Conservation (phyloP, 495 filamentous ascomycete genomes). For the Letharia lupina region DNA sequence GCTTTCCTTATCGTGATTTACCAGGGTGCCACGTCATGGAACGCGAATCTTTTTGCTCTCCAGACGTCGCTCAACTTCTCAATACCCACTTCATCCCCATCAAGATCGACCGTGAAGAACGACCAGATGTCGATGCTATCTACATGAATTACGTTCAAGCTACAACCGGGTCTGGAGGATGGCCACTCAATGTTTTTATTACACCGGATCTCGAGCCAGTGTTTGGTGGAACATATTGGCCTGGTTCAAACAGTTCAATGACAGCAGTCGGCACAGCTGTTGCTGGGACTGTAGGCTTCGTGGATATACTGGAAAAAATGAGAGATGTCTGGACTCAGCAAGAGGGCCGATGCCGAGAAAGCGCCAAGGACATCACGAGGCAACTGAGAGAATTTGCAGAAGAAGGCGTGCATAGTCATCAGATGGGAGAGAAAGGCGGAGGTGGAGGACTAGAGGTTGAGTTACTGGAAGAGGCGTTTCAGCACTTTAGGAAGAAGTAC, state of each 20-base stretch:
- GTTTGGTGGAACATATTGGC: constrained; percentile 96
- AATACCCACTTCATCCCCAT: constrained; percentile 88
- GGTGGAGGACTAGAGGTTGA: constrained; percentile 77
- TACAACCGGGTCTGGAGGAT: constrained; percentile 84
- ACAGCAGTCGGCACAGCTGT: constrained; percentile 27
- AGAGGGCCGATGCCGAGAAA: constrained; percentile 67
- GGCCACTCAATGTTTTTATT: constrained; percentile 94
- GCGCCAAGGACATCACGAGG: constrained; percentile 70
- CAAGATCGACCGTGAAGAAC: constrained; percentile 89
- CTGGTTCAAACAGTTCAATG: constrained; percentile 57
- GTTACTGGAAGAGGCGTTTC: constrained; percentile 80
- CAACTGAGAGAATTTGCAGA: constrained; percentile 80
- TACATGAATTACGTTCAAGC: constrained; percentile 99
- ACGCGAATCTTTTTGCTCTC: constrained; percentile 82
- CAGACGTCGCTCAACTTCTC: constrained; percentile 68
- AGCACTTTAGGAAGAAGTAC: constrained; percentile 68
- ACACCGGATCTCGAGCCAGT: constrained; percentile 89
- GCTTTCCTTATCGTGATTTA: constrained; percentile 16
- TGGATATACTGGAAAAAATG: constrained; percentile 76
- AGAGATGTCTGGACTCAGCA: constrained; percentile 76
- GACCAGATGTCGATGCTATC: constrained; percentile 89
- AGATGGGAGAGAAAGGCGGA: constrained; percentile 41
- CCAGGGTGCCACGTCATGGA: constrained; percentile 90
- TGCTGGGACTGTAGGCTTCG: constrained; percentile 58
- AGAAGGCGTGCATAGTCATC: constrained; percentile 58